A percentile compares a stretch with the other conserved stretches of the same genome.
These are phyloP conservation scores for Citrus reticulata DNA, from an alignment of 345 rosid species.

Conservation along the genomic window DNA sequence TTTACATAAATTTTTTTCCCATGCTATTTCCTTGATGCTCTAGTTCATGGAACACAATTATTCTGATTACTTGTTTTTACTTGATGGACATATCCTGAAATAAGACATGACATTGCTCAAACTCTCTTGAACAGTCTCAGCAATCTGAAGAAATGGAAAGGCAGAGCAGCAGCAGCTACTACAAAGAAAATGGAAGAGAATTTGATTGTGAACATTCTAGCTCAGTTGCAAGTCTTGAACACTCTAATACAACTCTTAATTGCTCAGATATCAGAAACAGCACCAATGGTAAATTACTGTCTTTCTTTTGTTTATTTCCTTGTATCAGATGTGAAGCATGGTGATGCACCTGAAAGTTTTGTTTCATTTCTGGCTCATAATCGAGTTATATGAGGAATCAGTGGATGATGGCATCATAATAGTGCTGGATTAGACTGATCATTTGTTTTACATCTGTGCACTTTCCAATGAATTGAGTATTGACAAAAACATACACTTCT, in stretches of 20 bases:
- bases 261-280: conserved; percentile 33
- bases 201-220: conserved; percentile 28
- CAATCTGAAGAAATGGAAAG: conserved; percentile 36
- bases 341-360: background rate
- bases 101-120: background rate
- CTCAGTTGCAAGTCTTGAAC: conserved; percentile 42
- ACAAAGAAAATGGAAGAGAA: conserved; percentile 37
- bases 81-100: background rate
- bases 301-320: background rate
- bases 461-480: background rate
- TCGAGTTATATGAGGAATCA: background rate
- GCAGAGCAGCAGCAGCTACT: conserved; percentile 37
- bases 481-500: background rate
- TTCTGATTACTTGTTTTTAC: background rate
- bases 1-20: background rate
- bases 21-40: background rate
- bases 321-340: background rate
- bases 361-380: too few relatives aligned
- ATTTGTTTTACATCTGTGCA: background rate
- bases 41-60: background rate
- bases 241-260: conserved; percentile 29
- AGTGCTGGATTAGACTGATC: background rate
- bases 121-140: conserved; percentile 22
- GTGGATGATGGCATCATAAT: background rate
- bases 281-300: conserved; percentile 16